Evolutionary conservation across 768 basidiomycete species (phyloP), one percentile per base, ranked within the genome.

Genomic region (Dentipellis sp.): DNA sequence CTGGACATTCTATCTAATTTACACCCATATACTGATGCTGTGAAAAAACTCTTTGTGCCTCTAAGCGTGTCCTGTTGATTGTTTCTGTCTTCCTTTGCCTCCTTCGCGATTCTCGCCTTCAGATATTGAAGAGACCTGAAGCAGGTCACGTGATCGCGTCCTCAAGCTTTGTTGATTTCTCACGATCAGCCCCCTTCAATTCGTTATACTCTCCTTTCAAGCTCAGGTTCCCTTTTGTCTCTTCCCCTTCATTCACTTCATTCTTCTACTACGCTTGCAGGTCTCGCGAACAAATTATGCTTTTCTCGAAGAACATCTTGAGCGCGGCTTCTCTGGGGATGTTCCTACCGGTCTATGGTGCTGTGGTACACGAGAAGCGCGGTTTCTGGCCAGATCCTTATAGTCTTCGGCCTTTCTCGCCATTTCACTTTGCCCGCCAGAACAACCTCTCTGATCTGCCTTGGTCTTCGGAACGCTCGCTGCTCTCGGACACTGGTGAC

Each of bases 381-480:
- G 34, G 54, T 35, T 45, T 53, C n/a, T 62, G 60, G 60, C 54
- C 50, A 23, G 60, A 62, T 48, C 60, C 60, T 7, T 62, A 62
- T 21, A 54, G 51, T 16, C 58, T 62, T 16, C 60, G 55, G 37
- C 56, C 56, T 6, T 54, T 54, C 55, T 58, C 55, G 39, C 54
- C 59, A 49, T 57, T 56, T 23, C 53, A 50, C 3, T 53, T 56
- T 46, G 23, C 53, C 37, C 58, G 60, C 16, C 14, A 45, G n/a
- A 19, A 17, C 42, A 55, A 21, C 34, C 17, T 23, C 36, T 45
- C 52, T 12, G n/a, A 39, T 38, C 38, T n/a, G 35, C 40, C 34
- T 35, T 36, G 34, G 10, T 21, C 50, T 22, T 42, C 37, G 40
- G 10, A 10, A 47, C 38, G 5, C 52, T 14, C 42, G 38, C 2